These are phyloP conservation scores for Aspergillus coremiiformis DNA, from an alignment of 495 filamentous ascomycete genomes.

Conservation along the genomic window DNA sequence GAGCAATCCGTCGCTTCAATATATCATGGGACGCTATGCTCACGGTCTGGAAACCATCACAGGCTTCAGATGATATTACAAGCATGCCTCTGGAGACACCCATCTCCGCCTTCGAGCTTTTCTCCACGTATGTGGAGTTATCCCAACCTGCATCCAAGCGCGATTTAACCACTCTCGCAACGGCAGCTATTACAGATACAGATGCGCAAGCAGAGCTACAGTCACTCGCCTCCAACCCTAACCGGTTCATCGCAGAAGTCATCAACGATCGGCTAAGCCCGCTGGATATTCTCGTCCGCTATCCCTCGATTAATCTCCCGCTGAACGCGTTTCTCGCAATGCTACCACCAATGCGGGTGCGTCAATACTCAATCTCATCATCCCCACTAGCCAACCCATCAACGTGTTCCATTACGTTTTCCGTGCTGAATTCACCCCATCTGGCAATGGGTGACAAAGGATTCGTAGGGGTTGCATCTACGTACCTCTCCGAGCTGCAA, in stretches of 20 bases:
- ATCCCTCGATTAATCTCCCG: conserved; percentile 47
- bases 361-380: conserved; percentile 76
- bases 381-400: conserved; percentile 55
- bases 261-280: conserved; percentile 51
- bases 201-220: conserved; percentile 24
- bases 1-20: conserved; percentile 46
- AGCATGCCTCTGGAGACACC: conserved; percentile 51
- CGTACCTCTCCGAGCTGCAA: conserved; percentile 49
- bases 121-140: conserved; percentile 67
- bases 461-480: conserved; percentile 53
- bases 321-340: conserved; percentile 58
- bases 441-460: conserved; percentile 30
- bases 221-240: conserved; percentile 28
- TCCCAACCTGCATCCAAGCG: conserved; percentile 56
- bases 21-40: conserved; percentile 56
- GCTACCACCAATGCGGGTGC: conserved; percentile 65
- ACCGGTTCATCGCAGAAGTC: conserved; percentile 45
- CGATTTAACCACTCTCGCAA: conserved; percentile 44
- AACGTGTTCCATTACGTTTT: conserved; percentile 59
- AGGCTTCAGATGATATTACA: conserved; percentile 34
- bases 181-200: conserved; percentile 23
- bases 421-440: conserved; percentile 51
- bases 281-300: conserved; percentile 57
- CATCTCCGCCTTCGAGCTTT: conserved; percentile 53
- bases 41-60: conserved; percentile 31